These are phyloP conservation scores for Cyclospora cayetanensis DNA, from an alignment of 169 alveolate genomes.

Conservation along the genomic window DNA sequence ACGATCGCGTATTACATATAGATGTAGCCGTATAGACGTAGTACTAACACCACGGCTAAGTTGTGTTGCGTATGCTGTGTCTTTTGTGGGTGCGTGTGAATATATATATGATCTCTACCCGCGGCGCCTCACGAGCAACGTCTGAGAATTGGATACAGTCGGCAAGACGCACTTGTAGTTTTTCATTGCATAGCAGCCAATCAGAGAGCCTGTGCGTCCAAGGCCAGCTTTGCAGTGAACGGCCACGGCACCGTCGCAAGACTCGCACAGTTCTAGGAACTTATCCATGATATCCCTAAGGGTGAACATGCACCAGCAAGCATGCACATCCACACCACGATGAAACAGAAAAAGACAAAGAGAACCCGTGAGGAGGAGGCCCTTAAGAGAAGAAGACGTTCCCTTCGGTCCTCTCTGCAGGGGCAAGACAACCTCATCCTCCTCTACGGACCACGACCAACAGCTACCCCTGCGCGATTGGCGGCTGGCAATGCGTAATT, in stretches of 20 bases:
- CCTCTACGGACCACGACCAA: background rate
- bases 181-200: conserved; percentile 93
- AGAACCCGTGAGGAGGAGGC: background rate
- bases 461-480: no score
- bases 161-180: conserved; percentile 81
- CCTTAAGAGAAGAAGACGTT: no score
- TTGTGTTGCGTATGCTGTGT: background rate
- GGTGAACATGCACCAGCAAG: background rate
- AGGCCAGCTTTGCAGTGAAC: conserved; percentile 98
- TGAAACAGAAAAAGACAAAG: background rate
- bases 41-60: background rate
- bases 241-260: conserved; percentile 94
- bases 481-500: no score
- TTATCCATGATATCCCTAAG: conserved; percentile 83
- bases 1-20: background rate
- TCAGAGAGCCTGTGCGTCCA: conserved; percentile 96
- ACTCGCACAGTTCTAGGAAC: conserved; percentile 89
- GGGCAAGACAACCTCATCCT: no score
- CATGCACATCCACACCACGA: background rate
- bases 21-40: background rate
- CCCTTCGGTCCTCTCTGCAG: no score
- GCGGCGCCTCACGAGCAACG: background rate
- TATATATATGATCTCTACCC: background rate
- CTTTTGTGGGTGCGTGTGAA: background rate
- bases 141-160: background rate